Evolutionary conservation across 163 green algal genomes (phyloP), one percentile per base, ranked within the genome.

Genomic region (Scenedesmus sp.): DNA sequence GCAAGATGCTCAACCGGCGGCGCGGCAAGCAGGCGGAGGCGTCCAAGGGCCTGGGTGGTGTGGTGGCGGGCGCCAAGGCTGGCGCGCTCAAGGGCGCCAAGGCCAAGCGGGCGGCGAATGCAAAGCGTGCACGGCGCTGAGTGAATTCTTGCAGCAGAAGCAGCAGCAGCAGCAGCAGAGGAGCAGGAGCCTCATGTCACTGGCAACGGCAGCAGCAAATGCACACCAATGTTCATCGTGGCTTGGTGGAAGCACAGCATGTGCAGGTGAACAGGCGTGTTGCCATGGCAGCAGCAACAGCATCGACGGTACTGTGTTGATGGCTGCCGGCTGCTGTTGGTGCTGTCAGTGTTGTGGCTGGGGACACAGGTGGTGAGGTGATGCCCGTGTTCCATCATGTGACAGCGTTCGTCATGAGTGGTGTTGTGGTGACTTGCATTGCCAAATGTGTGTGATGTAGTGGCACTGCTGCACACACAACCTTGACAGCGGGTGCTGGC

Each of bases 1-100:
- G 97, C n/a, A 98, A 98, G 80, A 95, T 99, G 94, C 95, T 99
- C 65, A 99, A 99, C 92, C 89, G 96, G 59, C 94, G 97, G 53
- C 53, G 92, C 3, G 90, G 92, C 86, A 99, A 99, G 95, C 93
- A 94, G 86, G 90, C 87, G 15, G 86, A 68, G 0, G 97, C 96
- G 0, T 93, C 94, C 22, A 85, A 95, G 61, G 94, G 94, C 0
- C 92, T 98, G 13, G 90, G 87, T 18, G 89, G 89, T 16, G 85
- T 98, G 30, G 92, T 97, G 13, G 85, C 82, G 6, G 94, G 91
- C 0, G 94, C 94, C 2, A 92, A 96, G 93, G 85, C 44, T n/a
- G 96, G 95, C 0, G 93, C 94, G 1, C 86, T 88, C 20, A 97
- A 97, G 91, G 95, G 96, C 1, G 83, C 72, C 16, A 97, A 97